A percentile compares a stretch with the other conserved stretches of the same genome.
These are phyloP conservation scores for Colletotrichum orbiculare DNA, from an alignment of 2,329 filamentous ascomycete genomes.

Conservation along the genomic window DNA sequence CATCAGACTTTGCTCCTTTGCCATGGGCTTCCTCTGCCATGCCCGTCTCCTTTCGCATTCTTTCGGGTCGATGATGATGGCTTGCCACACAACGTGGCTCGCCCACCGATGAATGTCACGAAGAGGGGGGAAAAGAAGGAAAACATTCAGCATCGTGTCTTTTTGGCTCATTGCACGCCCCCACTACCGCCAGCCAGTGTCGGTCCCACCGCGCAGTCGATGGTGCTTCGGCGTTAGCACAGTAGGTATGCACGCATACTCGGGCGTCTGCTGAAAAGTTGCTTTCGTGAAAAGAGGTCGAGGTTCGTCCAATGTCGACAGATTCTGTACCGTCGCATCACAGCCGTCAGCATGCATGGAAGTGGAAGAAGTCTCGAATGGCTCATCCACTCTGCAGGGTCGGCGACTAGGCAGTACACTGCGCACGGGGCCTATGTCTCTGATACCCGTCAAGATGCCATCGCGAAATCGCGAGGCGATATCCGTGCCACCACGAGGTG, in stretches of 20 bases:
- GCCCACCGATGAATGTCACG: background rate
- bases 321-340: constrained; percentile 7
- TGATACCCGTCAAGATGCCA: constrained; percentile 17
- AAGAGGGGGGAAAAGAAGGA: background rate
- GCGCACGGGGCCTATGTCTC: constrained; percentile 2
- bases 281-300: constrained; percentile 10
- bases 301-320: constrained; percentile 29
- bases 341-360: constrained; percentile 21
- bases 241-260: too few relatives aligned
- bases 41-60: background rate
- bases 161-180: constrained; percentile 23
- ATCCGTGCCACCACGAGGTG: constrained; percentile 13
- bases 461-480: constrained; percentile 9
- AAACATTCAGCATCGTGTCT: constrained; percentile 16
- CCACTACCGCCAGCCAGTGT: constrained; percentile 7
- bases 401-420: constrained; percentile 1
- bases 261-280: background rate
- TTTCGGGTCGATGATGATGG: constrained; percentile 1
- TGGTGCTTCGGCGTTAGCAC: background rate
- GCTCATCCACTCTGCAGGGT: background rate
- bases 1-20: background rate
- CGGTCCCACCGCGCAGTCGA: background rate
- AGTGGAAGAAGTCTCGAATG: background rate
- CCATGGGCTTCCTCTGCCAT: background rate
- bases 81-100: constrained; percentile 34